Evolutionary conservation across 225 moss, liverwort and hornwort species (phyloP).

Genomic region (Asterella californica): DNA sequence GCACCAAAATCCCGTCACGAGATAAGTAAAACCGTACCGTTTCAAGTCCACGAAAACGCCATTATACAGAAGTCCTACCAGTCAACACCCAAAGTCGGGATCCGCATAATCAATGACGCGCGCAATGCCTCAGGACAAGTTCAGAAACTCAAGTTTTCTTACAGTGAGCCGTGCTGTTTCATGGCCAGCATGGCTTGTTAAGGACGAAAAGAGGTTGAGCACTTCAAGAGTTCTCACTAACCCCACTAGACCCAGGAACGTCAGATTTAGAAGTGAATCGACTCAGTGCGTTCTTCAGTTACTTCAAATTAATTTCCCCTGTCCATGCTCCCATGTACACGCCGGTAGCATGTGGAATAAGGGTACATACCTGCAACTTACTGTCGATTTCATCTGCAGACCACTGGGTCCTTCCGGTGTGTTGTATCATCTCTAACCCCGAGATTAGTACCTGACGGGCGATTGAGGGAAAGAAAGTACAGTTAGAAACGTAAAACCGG

Average conservation of each 20-base stretch:
- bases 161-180: no score
- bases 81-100: no score
- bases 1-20: slow-evolving; percentile 10
- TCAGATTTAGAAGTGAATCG: no score
- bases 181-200: no score
- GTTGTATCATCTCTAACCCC: slow-evolving; percentile 78
- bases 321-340: not conserved
- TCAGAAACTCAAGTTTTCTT: no score
- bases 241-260: no score
- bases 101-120: no score
- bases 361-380: slow-evolving; percentile 54
- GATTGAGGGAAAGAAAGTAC: slow-evolving; percentile 8
- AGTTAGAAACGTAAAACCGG: not conserved
- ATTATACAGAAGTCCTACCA: no score
- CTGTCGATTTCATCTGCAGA: slow-evolving; percentile 82
- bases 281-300: no score
- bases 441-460: slow-evolving; percentile 69
- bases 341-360: not conserved
- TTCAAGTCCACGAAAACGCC: not conserved
- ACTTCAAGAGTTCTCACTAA: no score
- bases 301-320: not conserved
- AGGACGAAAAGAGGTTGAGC: no score
- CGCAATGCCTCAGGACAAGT: no score
- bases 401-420: slow-evolving; percentile 75
- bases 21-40: not conserved